These are phyloP conservation scores for Penicillium coprophilum DNA, from an alignment of 495 filamentous ascomycete species.

Conservation along the genomic window DNA sequence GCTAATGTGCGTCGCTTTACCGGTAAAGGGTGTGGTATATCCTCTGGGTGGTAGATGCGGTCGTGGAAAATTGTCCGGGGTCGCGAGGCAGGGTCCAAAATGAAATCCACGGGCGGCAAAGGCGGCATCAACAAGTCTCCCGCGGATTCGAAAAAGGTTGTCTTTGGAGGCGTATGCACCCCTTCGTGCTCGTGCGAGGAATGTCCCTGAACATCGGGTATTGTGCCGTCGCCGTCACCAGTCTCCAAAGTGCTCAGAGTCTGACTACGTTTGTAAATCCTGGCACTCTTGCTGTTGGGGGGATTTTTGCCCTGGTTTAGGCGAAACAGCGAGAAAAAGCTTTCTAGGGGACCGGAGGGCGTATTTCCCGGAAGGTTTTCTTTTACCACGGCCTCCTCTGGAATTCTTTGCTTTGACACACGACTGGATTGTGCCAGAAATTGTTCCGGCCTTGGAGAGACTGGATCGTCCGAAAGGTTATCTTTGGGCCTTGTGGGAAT, in stretches of 20 bases:
- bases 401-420: slow-evolving; percentile 6
- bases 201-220: slow-evolving; percentile 42
- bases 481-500: slow-evolving; percentile 8
- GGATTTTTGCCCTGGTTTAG: slow-evolving; percentile 38
- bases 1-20: slow-evolving; percentile 54
- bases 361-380: slow-evolving; percentile 15
- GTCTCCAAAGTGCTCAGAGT: slow-evolving; percentile 53
- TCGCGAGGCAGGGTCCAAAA: slow-evolving; percentile 79
- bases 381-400: slow-evolving; percentile 9
- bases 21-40: slow-evolving; percentile 80
- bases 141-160: slow-evolving; percentile 91
- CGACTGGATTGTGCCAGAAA: slow-evolving; percentile 19
- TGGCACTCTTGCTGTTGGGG: slow-evolving; percentile 52
- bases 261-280: slow-evolving; percentile 77
- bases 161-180: slow-evolving; percentile 74
- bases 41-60: slow-evolving; percentile 86
- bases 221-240: slow-evolving; percentile 33
- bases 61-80: slow-evolving; percentile 95
- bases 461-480: not conserved
- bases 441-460: slow-evolving; percentile 24
- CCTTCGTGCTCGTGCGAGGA: slow-evolving; percentile 43
- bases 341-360: slow-evolving; percentile 52
- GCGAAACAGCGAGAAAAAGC: slow-evolving; percentile 65
- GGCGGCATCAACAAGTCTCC: slow-evolving; percentile 90
- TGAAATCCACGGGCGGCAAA: slow-evolving; percentile 73